phyloP scores from a whole-genome alignment of 2,329 filamentous ascomycete genomes.

The Nemania bipapillata region DNA sequence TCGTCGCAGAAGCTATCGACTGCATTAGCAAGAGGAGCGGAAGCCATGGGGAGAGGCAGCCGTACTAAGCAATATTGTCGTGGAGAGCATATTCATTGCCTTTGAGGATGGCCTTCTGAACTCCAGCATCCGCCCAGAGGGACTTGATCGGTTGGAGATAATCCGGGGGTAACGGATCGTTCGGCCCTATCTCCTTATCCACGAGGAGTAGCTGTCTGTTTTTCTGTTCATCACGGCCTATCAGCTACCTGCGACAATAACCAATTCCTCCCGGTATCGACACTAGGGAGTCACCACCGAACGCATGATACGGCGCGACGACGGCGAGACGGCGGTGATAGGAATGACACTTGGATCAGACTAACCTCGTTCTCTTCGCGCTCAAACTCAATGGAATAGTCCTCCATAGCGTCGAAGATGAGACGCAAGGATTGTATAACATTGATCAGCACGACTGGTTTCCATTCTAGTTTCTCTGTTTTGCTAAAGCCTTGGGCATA shows the following conservation, averaged over 20 bases:
- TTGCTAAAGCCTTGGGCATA: conserved; percentile 92
- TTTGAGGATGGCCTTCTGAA: conserved; percentile 87
- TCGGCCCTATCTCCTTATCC: conserved; percentile 83
- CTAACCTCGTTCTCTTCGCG: conserved; percentile 81
- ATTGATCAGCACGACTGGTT: conserved; percentile 95
- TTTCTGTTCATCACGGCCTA: conserved; percentile 63
- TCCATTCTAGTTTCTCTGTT: conserved; percentile 90
- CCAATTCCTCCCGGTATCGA: not conserved
- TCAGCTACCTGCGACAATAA: conserved; percentile 36
- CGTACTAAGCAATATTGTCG: conserved; percentile 93
- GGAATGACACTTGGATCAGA: conserved; percentile 27
- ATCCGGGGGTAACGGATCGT: conserved; percentile 81
- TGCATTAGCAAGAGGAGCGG: conserved; percentile 37
- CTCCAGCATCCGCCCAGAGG: conserved; percentile 84
- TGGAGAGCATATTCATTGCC: conserved; percentile 97
- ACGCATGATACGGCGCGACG: not conserved
- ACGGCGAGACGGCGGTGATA: not conserved
- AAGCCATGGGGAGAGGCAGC: conserved; percentile 60
- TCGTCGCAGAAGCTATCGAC: conserved; percentile 80
- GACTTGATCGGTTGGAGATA: conserved; percentile 83
- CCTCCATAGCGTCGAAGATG: conserved; percentile 89
- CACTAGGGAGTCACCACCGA: not conserved
- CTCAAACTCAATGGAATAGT: conserved; percentile 82
- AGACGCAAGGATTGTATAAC: conserved; percentile 91
- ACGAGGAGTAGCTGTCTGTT: conserved; percentile 80